Evolutionary conservation across 1,284 basidiomycete genomes (phyloP).

Genomic region (Heterobasidion annosum): DNA sequence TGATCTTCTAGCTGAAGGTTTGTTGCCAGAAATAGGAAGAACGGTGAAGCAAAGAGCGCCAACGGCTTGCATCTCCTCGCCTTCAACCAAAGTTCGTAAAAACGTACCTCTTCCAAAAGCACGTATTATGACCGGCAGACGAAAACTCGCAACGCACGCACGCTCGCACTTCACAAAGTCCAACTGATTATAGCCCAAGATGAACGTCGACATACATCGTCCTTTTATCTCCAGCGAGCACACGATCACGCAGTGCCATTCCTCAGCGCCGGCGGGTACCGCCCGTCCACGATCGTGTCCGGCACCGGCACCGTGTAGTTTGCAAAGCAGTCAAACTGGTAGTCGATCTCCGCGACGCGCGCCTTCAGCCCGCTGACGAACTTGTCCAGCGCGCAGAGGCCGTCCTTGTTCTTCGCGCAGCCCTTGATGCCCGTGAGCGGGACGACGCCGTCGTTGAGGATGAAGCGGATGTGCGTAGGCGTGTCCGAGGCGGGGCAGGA

Average conservation of each 20-base stretch:
- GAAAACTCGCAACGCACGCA: no score
- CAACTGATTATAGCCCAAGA: no score
- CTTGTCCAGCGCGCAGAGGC: conserved; percentile 43
- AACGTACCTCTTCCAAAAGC: no score
- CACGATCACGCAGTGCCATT: not conserved
- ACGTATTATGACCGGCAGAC: no score
- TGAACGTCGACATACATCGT: no score
- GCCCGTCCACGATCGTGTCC: conserved; percentile 29
- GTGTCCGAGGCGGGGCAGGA: conserved; percentile 31
- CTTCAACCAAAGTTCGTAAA: no score
- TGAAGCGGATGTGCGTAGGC: conserved; percentile 41
- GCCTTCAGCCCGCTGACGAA: conserved; percentile 42
- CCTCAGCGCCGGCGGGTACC: conserved; percentile 14
- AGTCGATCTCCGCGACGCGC: conserved; percentile 37
- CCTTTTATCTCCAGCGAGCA: no score
- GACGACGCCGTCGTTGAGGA: conserved; percentile 51
- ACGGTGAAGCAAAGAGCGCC: no score
- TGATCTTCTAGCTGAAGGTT: no score
- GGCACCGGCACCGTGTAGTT: conserved; percentile 32
- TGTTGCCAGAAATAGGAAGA: no score
- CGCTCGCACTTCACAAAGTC: no score
- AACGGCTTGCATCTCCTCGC: no score
- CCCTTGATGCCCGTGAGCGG: conserved; percentile 52
- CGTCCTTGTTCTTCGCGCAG: conserved; percentile 40
- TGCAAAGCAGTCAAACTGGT: conserved; percentile 30